Conservation (phyloP, 139 green algal species). For the Tetraselmis striata region DNA sequence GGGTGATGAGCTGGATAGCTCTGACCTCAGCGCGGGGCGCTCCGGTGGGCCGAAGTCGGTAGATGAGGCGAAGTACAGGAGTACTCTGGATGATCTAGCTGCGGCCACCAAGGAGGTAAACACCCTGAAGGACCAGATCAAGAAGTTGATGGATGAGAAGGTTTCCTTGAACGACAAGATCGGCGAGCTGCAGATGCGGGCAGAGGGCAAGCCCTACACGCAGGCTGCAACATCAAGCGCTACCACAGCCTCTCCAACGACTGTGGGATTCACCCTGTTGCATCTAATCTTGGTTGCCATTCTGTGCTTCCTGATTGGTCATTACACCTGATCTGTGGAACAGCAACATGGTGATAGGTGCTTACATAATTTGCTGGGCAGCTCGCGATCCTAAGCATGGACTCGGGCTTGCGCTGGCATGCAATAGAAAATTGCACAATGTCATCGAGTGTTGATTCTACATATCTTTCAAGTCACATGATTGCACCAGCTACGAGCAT, state of each 20-base stretch:
- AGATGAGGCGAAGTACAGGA: background rate
- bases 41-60: background rate
- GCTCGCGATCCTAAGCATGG: too few relatives aligned
- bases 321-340: too few relatives aligned
- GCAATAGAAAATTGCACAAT: too few relatives aligned
- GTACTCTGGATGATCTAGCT: background rate
- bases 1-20: constrained; percentile 25
- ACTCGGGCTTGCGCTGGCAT: too few relatives aligned
- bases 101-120: constrained; percentile 14
- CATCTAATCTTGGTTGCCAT: constrained; percentile 42
- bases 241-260: background rate
- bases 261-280: constrained; percentile 23
- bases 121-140: constrained; percentile 18
- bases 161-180: constrained; percentile 25
- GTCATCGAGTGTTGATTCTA: too few relatives aligned
- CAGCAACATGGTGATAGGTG: too few relatives aligned
- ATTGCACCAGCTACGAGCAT: too few relatives aligned
- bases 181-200: constrained; percentile 17
- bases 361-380: too few relatives aligned
- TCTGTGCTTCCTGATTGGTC: constrained; percentile 40
- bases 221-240: background rate
- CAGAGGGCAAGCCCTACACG: constrained; percentile 1
- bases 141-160: constrained; percentile 26
- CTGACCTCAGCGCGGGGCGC: background rate
- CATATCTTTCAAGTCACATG: too few relatives aligned